Percentiles rank a stretch among this genome's conserved stretches.
Evolutionary conservation across 805 yeast species (phyloP).

Genomic region (Debaryomyces maramus): DNA sequence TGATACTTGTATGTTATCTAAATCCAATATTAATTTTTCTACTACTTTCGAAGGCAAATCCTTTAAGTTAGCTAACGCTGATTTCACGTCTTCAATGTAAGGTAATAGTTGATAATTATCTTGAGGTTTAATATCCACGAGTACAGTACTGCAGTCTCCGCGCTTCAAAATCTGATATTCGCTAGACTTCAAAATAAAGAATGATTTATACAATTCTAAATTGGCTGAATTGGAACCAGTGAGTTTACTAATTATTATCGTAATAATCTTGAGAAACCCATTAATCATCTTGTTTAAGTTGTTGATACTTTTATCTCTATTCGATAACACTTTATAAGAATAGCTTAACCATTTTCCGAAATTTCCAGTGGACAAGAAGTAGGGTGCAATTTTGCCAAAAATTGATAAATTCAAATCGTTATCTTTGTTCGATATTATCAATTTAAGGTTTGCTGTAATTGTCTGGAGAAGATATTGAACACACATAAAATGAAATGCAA

Average conservation of each 20-base stretch:
- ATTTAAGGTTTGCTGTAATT: slow-evolving; percentile 18
- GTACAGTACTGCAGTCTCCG: neutral
- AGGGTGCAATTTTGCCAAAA: slow-evolving; percentile 14
- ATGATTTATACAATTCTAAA: slow-evolving; percentile 6
- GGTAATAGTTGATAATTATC: slow-evolving; percentile 2
- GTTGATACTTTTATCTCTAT: slow-evolving; percentile 16
- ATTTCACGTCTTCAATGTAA: slow-evolving; percentile 9
- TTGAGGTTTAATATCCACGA: neutral
- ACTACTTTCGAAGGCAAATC: slow-evolving; percentile 2
- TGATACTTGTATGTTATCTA: neutral
- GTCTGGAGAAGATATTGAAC: slow-evolving; percentile 27
- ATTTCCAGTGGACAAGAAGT: slow-evolving; percentile 18
- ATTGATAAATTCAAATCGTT: slow-evolving; percentile 8
- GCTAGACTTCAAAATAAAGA: slow-evolving; percentile 13
- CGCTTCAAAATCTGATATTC: slow-evolving; percentile 5
- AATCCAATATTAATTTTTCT: neutral
- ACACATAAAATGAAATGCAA: slow-evolving; percentile 30
- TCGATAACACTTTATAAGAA: slow-evolving; percentile 7
- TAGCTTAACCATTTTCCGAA: slow-evolving; percentile 23
- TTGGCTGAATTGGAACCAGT: slow-evolving; percentile 2
- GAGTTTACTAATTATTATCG: slow-evolving; percentile 10
- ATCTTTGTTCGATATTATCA: slow-evolving; percentile 11
- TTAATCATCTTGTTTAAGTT: slow-evolving; percentile 24
- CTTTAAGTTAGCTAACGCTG: neutral
- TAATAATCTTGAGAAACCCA: slow-evolving; percentile 25